phyloP scores from a whole-genome alignment of 441 rosid genomes.

The Syzygium syzygioides region DNA sequence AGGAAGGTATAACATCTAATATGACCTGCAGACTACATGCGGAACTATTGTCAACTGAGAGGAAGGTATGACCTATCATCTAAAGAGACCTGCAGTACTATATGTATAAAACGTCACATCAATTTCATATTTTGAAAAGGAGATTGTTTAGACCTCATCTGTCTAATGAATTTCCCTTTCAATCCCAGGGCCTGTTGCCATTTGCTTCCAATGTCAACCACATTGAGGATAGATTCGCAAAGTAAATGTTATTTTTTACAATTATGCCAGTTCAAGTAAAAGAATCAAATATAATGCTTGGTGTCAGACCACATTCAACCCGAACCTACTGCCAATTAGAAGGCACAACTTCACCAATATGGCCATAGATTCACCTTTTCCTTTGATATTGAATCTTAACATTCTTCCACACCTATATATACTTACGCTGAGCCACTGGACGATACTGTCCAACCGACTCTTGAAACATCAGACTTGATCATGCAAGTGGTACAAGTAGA shows the following conservation, averaged over 20 bases:
- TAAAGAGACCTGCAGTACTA: neutral
- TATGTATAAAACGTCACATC: neutral
- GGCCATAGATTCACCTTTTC: neutral
- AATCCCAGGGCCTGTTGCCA: neutral
- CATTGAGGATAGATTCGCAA: neutral
- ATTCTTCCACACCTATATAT: neutral
- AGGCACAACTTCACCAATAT: neutral
- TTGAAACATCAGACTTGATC: neutral
- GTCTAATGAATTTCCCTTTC: neutral
- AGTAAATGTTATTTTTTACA: neutral
- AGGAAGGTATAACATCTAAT: neutral
- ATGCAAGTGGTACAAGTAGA: neutral
- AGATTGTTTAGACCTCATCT: neutral
- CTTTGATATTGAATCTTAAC: neutral
- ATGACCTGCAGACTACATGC: neutral
- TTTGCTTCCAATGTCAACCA: neutral
- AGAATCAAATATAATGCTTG: neutral
- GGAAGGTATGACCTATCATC: neutral
- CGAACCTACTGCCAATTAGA: neutral
- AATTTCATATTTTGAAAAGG: neutral
- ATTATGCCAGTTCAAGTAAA: neutral
- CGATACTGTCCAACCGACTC: neutral
- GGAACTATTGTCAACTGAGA: neutral
- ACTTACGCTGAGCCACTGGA: neutral
- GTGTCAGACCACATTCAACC: neutral